Conservation (phyloP, 2,329 filamentous ascomycete genomes). For the Scytalidium sp. region DNA sequence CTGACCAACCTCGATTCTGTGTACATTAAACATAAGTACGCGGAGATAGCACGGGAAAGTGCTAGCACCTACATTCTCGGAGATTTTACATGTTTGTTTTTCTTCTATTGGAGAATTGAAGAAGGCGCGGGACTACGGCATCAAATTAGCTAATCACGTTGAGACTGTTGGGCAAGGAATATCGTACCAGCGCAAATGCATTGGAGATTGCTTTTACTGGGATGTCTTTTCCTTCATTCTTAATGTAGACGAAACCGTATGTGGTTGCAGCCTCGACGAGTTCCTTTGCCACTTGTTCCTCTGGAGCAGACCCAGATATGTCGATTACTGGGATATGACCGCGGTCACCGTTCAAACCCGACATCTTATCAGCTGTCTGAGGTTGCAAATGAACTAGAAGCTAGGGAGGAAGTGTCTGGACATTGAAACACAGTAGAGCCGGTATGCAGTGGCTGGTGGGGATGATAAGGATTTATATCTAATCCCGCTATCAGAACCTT, state of each 20-base stretch:
- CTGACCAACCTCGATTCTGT: constrained; percentile 85
- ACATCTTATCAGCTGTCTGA: constrained; percentile 6
- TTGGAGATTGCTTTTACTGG: constrained; percentile 60
- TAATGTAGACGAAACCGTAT: constrained; percentile 88
- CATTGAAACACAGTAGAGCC: too few relatives aligned
- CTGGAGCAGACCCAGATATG: constrained; percentile 57
- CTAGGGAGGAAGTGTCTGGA: too few relatives aligned
- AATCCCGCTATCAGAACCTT: too few relatives aligned
- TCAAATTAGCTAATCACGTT: constrained; percentile 3
- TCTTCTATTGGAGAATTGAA: constrained; percentile 69
- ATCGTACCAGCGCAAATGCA: constrained; percentile 69
- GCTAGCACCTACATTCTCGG: constrained; percentile 46
- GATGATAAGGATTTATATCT: too few relatives aligned
- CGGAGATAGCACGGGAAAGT: not conserved
- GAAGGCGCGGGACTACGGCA: constrained; percentile 62
- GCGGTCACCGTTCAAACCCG: constrained; percentile 1
- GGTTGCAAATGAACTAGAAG: too few relatives aligned
- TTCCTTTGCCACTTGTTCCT: constrained; percentile 58
- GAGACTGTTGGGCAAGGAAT: constrained; percentile 3
- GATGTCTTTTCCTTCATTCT: constrained; percentile 70
- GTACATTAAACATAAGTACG: constrained; percentile 26
- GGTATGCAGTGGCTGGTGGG: too few relatives aligned
- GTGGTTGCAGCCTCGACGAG: constrained; percentile 77
- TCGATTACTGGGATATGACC: constrained; percentile 75
- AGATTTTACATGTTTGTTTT: constrained; percentile 73